Percentiles rank a stretch among this genome's conserved stretches.
Evolutionary conservation across 1,284 basidiomycete genomes (phyloP).

Genomic region (Butyriboletus regius): DNA sequence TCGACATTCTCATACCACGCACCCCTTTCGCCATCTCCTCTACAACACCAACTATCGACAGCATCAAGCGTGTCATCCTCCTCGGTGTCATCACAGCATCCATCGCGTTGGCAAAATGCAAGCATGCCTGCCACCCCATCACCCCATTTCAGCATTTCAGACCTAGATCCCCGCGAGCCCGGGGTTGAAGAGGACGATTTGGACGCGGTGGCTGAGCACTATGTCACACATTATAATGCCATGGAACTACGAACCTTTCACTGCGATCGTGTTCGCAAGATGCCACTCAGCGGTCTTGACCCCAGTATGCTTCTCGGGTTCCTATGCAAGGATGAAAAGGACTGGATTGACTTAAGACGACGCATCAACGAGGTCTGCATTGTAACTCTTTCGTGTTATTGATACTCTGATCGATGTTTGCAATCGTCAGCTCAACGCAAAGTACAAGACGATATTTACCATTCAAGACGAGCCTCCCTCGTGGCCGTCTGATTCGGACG

Average conservation of each 20-base stretch:
- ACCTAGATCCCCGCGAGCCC: conserved; percentile 37
- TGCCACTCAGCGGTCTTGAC: conserved; percentile 84
- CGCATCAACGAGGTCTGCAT: conserved; percentile 62
- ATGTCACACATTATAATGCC: conserved; percentile 54
- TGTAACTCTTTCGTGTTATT: not conserved
- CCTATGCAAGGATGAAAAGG: conserved; percentile 70
- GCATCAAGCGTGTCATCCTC: conserved; percentile 34
- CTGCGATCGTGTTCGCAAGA: conserved; percentile 87
- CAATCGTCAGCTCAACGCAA: conserved; percentile 38
- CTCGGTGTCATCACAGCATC: conserved; percentile 20
- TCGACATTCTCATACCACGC: conserved; percentile 55
- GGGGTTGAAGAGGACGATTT: conserved; percentile 33
- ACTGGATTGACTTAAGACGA: conserved; percentile 76
- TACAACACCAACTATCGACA: conserved; percentile 54
- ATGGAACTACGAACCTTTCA: conserved; percentile 82
- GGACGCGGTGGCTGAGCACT: conserved; percentile 51
- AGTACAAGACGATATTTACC: conserved; percentile 71
- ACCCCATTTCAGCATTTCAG: conserved; percentile 29
- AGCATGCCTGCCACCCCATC: conserved; percentile 20
- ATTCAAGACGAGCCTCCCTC: conserved; percentile 78
- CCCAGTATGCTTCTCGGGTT: conserved; percentile 97
- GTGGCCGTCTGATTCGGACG: conserved; percentile 70
- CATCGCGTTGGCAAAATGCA: conserved; percentile 27
- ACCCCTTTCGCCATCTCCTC: conserved; percentile 50
- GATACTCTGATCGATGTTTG: conserved; percentile 1